Evolutionary conservation across 768 basidiomycete genomes (phyloP).

Genomic region (Auricularia auricula-judae): DNA sequence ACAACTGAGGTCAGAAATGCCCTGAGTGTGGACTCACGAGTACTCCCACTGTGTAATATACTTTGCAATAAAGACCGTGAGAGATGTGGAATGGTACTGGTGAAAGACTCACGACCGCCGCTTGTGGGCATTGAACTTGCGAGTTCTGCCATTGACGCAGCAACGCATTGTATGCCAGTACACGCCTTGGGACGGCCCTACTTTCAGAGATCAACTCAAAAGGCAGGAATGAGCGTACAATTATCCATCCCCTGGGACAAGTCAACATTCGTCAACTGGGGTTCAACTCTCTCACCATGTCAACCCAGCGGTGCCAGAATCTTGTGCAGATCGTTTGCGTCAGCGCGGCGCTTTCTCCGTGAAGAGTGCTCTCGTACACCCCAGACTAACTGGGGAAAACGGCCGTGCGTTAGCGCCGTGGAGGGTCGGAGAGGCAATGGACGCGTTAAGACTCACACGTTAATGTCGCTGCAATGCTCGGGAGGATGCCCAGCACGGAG

Average conservation of each 20-base stretch:
- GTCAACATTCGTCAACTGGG: neutral
- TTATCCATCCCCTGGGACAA: neutral
- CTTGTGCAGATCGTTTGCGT: neutral
- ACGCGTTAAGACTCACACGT: neutral
- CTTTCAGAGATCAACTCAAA: neutral
- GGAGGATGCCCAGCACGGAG: conserved; percentile 8
- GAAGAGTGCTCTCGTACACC: neutral
- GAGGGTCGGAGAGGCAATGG: neutral
- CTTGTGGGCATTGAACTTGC: conserved; percentile 7
- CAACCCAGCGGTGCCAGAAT: conserved; percentile 6
- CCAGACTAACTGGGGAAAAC: neutral
- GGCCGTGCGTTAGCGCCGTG: too few species aligned
- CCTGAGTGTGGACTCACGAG: neutral
- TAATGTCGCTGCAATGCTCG: conserved; percentile 5
- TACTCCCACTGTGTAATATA: neutral
- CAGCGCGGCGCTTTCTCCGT: neutral
- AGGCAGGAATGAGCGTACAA: neutral
- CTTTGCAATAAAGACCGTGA: neutral
- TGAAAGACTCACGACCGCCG: neutral
- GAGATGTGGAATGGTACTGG: neutral
- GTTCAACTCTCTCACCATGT: neutral
- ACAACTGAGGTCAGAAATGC: neutral
- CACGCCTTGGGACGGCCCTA: conserved; percentile 3
- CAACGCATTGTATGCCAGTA: conserved; percentile 7
- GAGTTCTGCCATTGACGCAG: conserved; percentile 6